Percentiles rank a stretch among this genome's conserved stretches.
Conservation (phyloP, 2,329 filamentous ascomycete species). For the Lachnellula cervina region DNA sequence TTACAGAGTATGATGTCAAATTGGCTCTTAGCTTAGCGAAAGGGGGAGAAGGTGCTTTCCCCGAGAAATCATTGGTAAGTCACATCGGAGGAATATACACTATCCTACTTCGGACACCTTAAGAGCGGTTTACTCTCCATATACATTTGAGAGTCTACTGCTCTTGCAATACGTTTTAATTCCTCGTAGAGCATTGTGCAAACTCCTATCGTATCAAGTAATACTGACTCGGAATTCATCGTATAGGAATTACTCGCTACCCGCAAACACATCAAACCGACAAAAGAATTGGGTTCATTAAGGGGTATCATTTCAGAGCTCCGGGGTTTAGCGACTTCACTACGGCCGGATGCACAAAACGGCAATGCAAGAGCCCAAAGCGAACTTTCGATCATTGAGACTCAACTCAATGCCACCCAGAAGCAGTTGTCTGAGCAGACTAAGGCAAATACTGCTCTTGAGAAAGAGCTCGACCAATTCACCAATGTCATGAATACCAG, state of each 20-base stretch:
- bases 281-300: conserved; percentile 55
- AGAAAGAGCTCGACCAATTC: conserved; percentile 72
- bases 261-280: conserved; percentile 46
- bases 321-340: conserved; percentile 54
- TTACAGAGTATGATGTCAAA: conserved; percentile 69
- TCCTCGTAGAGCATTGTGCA: no score
- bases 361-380: conserved; percentile 51
- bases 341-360: conserved; percentile 53
- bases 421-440: conserved; percentile 46
- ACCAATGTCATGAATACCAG: conserved; percentile 76
- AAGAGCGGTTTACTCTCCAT: not conserved
- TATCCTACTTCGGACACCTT: not conserved
- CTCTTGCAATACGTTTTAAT: no score
- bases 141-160: no score
- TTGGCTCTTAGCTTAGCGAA: conserved; percentile 56
- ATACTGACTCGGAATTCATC: conserved; percentile 48
- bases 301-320: conserved; percentile 66
- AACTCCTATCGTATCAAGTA: not conserved
- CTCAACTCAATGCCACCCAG: conserved; percentile 58
- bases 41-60: conserved; percentile 64
- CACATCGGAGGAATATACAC: not conserved
- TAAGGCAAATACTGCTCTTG: conserved; percentile 45
- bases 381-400: conserved; percentile 62
- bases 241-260: conserved; percentile 49
- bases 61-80: conserved; percentile 40